Evolutionary conservation across 2,329 filamentous ascomycete genomes (phyloP).

Genomic region (Rutstroemia sp.): DNA sequence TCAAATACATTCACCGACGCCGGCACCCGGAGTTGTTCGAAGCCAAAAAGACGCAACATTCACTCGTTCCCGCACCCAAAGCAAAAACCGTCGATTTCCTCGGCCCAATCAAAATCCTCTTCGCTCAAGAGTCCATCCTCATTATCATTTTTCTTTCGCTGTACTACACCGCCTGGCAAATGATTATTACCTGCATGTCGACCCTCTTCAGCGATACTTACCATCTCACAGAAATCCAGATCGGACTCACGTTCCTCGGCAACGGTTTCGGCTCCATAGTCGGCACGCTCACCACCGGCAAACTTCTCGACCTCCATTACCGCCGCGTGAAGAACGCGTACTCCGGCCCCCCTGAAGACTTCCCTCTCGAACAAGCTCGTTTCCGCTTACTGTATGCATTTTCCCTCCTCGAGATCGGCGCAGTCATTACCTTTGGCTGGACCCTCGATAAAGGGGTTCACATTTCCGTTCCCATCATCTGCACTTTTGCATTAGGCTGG

Average conservation of each 20-base stretch:
- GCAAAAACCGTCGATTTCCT: conserved; percentile 19
- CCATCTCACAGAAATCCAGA: conserved; percentile 20
- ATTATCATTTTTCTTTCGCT: conserved; percentile 23
- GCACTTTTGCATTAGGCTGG: conserved; percentile 31
- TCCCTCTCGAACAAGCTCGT: conserved; percentile 34
- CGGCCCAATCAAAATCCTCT: conserved; percentile 20
- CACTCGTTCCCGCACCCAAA: conserved; percentile 4
- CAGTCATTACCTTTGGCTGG: conserved; percentile 32
- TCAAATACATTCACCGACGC: conserved; percentile 13
- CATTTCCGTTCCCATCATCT: conserved; percentile 27
- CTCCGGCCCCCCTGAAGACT: conserved; percentile 26
- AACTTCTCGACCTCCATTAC: conserved; percentile 60
- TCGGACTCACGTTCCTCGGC: conserved; percentile 30
- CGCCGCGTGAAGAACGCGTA: conserved; percentile 33
- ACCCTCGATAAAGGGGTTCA: conserved; percentile 28
- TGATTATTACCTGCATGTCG: conserved; percentile 23
- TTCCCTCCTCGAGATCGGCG: conserved; percentile 30
- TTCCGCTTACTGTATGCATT: conserved; percentile 31
- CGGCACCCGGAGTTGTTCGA: neutral
- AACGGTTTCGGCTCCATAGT: conserved; percentile 40
- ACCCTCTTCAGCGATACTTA: conserved; percentile 22
- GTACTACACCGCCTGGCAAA: conserved; percentile 25
- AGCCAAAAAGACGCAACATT: neutral
- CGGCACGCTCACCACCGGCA: conserved; percentile 41
- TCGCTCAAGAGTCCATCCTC: conserved; percentile 20